Conservation (phyloP, 2,329 filamentous ascomycete species). For the Aspergillus brunneoviolaceus region DNA sequence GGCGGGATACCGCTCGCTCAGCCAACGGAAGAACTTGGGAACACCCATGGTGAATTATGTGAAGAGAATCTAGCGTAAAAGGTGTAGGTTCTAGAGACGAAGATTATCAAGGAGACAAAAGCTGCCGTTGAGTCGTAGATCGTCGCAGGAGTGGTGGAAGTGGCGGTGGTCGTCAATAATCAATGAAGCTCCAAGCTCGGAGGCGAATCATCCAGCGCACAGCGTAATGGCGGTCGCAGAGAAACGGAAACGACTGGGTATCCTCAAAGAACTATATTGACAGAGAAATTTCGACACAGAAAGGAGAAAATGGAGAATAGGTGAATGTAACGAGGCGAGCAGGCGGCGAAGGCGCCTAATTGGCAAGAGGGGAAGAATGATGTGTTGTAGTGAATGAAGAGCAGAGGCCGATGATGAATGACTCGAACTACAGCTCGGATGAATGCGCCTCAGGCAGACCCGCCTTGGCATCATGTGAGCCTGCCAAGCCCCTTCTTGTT, state of each 20-base stretch:
- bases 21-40: conserved; percentile 94
- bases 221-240: conserved; percentile 14
- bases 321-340: background rate
- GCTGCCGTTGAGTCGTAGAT: conserved; percentile 14
- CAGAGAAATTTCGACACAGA: conserved; percentile 19
- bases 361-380: background rate
- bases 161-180: conserved; percentile 25
- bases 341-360: conserved; percentile 12
- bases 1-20: conserved; percentile 96
- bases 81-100: background rate
- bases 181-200: conserved; percentile 22
- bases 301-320: conserved; percentile 11
- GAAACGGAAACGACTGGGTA: conserved; percentile 20
- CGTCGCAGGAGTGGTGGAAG: conserved; percentile 16
- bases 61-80: conserved; percentile 3
- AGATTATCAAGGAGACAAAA: conserved; percentile 5
- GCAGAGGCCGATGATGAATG: background rate
- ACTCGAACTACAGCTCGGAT: background rate
- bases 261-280: conserved; percentile 18
- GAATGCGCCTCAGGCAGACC: conserved; percentile 1
- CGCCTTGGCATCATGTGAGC: conserved; percentile 6
- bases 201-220: conserved; percentile 19
- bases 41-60: conserved; percentile 60
- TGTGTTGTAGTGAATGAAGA: background rate
- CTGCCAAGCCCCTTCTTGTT: conserved; percentile 22